Conservation (phyloP, 495 filamentous ascomycete genomes). For the Xylaria scruposa region DNA sequence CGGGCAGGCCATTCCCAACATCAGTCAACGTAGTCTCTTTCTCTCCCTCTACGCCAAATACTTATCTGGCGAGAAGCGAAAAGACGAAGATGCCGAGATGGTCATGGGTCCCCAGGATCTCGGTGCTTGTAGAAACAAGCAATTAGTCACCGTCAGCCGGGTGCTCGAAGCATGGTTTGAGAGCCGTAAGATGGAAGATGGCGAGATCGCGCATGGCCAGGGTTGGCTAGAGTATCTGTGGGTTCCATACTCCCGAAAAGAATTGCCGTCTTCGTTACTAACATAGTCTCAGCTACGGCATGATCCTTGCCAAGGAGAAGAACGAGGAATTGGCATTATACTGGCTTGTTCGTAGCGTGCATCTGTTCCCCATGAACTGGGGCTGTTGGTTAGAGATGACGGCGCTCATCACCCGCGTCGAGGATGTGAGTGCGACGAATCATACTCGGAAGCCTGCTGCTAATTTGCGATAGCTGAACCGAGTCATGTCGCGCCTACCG, state of each 20-base stretch:
- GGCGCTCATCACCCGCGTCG: constrained; percentile 72
- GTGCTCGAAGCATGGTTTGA: constrained; percentile 79
- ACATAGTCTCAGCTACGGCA: constrained; percentile 64
- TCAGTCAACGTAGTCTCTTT: constrained; percentile 93
- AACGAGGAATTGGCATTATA: constrained; percentile 82
- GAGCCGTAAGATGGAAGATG: constrained; percentile 62
- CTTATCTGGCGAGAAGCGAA: constrained; percentile 92
- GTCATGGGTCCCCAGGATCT: constrained; percentile 92
- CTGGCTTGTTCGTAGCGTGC: constrained; percentile 84
- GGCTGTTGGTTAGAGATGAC: constrained; percentile 92
- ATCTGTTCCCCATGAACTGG: constrained; percentile 92
- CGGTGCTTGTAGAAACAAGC: constrained; percentile 80
- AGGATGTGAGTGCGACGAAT: constrained; percentile 68
- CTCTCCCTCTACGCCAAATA: constrained; percentile 91
- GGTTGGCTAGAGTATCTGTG: constrained; percentile 94
- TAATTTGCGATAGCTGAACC: constrained; percentile 52
- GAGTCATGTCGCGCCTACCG: constrained; percentile 66
- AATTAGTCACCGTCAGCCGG: constrained; percentile 75
- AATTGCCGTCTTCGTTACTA: background rate
- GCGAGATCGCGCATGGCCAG: constrained; percentile 66
- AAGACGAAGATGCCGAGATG: constrained; percentile 97
- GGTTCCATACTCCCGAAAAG: constrained; percentile 1
- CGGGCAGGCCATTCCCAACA: constrained; percentile 39
- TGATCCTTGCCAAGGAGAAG: constrained; percentile 88
- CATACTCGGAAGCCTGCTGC: background rate